A percentile compares a stretch with the other conserved stretches of the same genome.
Conservation (phyloP, 2,329 filamentous ascomycete species). For the Xenoacremonium recifei region DNA sequence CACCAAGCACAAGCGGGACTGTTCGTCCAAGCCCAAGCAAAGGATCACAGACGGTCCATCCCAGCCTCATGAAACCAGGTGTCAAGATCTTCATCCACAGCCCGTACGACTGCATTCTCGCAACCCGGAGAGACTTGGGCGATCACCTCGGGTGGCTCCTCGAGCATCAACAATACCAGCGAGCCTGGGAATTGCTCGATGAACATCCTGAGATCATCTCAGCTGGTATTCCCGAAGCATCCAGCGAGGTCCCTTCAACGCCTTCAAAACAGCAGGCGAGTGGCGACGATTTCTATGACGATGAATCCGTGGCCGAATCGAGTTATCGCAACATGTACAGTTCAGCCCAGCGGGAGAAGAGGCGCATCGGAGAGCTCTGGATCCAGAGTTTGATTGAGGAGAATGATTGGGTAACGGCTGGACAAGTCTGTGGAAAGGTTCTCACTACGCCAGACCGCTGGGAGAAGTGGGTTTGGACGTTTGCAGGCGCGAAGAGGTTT, state of each 20-base stretch:
- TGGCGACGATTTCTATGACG: constrained; percentile 71
- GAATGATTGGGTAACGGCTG: constrained; percentile 74
- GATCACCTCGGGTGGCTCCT: constrained; percentile 87
- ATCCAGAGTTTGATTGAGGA: constrained; percentile 77
- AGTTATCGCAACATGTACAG: constrained; percentile 59
- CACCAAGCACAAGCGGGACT: constrained; percentile 31
- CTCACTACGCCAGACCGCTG: constrained; percentile 76
- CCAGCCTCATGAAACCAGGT: constrained; percentile 54
- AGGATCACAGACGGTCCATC: constrained; percentile 42
- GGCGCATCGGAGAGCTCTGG: constrained; percentile 90
- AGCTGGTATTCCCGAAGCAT: constrained; percentile 36
- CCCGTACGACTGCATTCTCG: constrained; percentile 93
- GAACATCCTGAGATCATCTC: constrained; percentile 75
- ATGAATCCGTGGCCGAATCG: constrained; percentile 56
- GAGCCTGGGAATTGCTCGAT: constrained; percentile 87
- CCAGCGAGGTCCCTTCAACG: constrained; percentile 39
- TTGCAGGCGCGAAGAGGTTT: constrained; percentile 81
- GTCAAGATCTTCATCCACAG: constrained; percentile 89
- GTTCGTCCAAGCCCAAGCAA: constrained; percentile 26
- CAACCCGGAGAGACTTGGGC: constrained; percentile 79
- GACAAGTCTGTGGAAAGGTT: constrained; percentile 78
- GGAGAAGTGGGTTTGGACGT: constrained; percentile 96
- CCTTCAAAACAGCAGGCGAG: constrained; percentile 39
- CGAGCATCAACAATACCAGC: constrained; percentile 75
- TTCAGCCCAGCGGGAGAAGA: constrained; percentile 80